Base-by-base conservation (phyloP, 2,329 filamentous ascomycete genomes). In the Alternaria sp. region DNA sequence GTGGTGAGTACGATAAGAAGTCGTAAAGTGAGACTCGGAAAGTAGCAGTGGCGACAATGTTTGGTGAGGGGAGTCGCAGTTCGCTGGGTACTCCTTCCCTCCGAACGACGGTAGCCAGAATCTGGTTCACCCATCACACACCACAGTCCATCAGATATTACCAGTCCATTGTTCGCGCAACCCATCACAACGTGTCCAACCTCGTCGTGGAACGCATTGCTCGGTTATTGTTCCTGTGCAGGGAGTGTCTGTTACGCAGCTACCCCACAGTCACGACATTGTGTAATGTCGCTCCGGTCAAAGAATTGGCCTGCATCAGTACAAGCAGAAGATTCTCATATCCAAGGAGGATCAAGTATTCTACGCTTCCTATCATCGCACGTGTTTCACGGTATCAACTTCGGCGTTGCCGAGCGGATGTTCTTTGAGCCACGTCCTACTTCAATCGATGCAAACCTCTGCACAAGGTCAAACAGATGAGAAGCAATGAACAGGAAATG, bases 91-190 rank as follows among this genome's bases (percentile, higher is more conserved):
- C 51, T 34, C 56, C 20, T 55, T 27, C 57, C 41, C 18, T 16
- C 25, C 28, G 27, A 48, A 30, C 38, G 40, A n/a, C n/a, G 51
- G 57, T 27, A 55, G 51, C 57, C 28, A 40, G 18, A 38, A 9
- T 55, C 38, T 83, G 63, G 81, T 76, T 18, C 81, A 72, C 20
- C 11, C 80, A 81, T 60, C 75, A 16, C 34, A 20, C 32, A 14
- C 11, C 34, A 20, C 41, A 14, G 52, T 45, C 22, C 27, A 30
- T 57, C 48, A 40, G 40, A 41, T 22, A 45, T 34, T 32, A 25
- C 36, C 38, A 36, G 41, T 6, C 16, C 30, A 38, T 50, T 25
- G 10, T 25, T 27, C 14, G 30, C 36, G 20, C 25, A 16, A 38
- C n/a, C 22, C 22, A 5, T 36, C 9, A 36, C n/a, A n/a, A 25